These are phyloP conservation scores for Acanthamoeba triangularis DNA, from an alignment of 208 protist genomes.

Conservation along the genomic window DNA sequence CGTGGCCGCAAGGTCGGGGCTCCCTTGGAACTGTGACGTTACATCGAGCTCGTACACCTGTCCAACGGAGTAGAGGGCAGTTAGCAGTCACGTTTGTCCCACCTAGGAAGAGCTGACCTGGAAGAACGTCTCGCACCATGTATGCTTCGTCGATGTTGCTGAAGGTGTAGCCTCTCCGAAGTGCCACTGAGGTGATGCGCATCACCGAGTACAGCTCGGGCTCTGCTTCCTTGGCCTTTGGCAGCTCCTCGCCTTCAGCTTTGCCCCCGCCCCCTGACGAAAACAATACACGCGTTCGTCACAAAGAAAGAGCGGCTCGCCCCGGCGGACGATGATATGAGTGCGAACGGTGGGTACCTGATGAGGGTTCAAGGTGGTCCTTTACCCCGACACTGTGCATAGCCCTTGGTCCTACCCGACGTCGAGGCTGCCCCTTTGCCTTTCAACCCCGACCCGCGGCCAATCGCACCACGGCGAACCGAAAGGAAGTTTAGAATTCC, in stretches of 20 bases:
- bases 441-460: no score
- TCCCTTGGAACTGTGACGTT: background rate
- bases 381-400: no score
- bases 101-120: background rate
- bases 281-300: background rate
- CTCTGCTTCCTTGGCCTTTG: constrained; percentile 17
- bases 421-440: no score
- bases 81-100: background rate
- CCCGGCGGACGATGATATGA: no score
- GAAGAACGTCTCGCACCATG: background rate
- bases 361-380: no score
- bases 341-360: no score
- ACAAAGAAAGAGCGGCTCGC: no score
- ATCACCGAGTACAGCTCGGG: background rate
- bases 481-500: no score
- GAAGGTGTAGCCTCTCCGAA: background rate
- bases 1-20: background rate
- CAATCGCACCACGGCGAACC: no score
- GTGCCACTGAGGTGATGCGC: background rate
- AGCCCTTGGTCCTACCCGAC: no score
- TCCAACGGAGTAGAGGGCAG: background rate
- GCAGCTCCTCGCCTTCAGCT: background rate
- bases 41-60: constrained; percentile 13
- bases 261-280: background rate
- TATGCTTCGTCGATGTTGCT: background rate